These are phyloP conservation scores for Psilocybe cyanescens DNA, from an alignment of 768 basidiomycete species.

Conservation along the genomic window DNA sequence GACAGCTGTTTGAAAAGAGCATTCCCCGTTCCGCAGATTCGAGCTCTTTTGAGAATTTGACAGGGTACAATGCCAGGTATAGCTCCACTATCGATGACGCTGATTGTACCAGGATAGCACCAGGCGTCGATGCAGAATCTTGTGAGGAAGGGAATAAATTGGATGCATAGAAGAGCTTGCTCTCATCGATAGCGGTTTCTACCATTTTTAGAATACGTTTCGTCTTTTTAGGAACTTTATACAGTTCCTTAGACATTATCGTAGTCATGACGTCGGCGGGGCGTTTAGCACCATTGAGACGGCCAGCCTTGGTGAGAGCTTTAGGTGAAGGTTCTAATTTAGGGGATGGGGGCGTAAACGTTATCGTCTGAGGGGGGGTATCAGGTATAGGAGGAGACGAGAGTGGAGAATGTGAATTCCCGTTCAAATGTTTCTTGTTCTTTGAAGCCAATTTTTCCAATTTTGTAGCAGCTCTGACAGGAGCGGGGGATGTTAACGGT, in stretches of 20 bases:
- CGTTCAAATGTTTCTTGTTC: slow-evolving; percentile 48
- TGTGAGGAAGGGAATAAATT: slow-evolving; percentile 48
- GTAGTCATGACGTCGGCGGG: slow-evolving; percentile 24
- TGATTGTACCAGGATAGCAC: slow-evolving; percentile 61
- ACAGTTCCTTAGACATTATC: slow-evolving; percentile 52
- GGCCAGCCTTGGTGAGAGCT: slow-evolving; percentile 9
- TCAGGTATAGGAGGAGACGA: slow-evolving; percentile 24
- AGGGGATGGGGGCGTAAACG: slow-evolving; percentile 17
- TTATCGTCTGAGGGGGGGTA: slow-evolving; percentile 16
- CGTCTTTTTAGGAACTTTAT: slow-evolving; percentile 60
- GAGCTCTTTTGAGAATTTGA: slow-evolving; percentile 54
- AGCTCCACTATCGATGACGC: slow-evolving; percentile 75
- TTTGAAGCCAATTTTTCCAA: slow-evolving; percentile 58
- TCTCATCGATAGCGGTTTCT: slow-evolving; percentile 68
- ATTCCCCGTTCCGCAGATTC: slow-evolving; percentile 59
- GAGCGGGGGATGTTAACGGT: slow-evolving; percentile 27
- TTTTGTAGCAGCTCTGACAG: slow-evolving; percentile 58
- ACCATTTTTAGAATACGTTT: slow-evolving; percentile 59
- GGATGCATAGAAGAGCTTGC: slow-evolving; percentile 62
- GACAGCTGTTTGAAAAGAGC: slow-evolving; percentile 83
- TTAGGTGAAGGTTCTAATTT: slow-evolving; percentile 12
- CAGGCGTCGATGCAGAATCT: slow-evolving; percentile 40
- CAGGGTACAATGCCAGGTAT: slow-evolving; percentile 78
- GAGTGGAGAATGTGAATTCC: slow-evolving; percentile 26
- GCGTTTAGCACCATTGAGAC: slow-evolving; percentile 21